phyloP scores from a whole-genome alignment of 495 filamentous ascomycete species.

The Talaromyces nanjingensis region DNA sequence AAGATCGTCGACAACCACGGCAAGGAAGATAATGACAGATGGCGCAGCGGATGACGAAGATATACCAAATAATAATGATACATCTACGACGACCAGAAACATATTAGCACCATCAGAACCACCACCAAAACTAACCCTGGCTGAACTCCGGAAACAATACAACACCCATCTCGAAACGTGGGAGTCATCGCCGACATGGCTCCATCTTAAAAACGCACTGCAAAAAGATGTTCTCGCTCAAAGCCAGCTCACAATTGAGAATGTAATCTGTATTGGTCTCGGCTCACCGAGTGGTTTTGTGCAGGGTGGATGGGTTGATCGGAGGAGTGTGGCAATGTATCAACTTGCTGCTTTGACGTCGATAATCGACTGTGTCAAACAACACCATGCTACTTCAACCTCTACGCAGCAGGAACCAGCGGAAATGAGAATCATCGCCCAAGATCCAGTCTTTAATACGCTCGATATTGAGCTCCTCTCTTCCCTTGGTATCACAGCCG shows the following conservation, averaged over 20 bases:
- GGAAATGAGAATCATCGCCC: constrained; percentile 38
- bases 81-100: not conserved
- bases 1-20: constrained; percentile 19
- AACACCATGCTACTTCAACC: not conserved
- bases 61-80: not conserved
- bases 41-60: constrained; percentile 6
- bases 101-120: constrained; percentile 23
- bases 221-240: not conserved
- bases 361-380: constrained; percentile 22
- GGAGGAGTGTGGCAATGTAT: constrained; percentile 35
- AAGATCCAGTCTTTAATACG: constrained; percentile 65
- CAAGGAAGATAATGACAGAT: constrained; percentile 1
- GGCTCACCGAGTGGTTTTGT: constrained; percentile 44
- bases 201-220: constrained; percentile 11
- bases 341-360: constrained; percentile 61
- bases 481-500: constrained; percentile 43
- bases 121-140: constrained; percentile 26
- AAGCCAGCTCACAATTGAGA: not conserved
- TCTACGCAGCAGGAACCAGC: not conserved
- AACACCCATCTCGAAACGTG: constrained; percentile 19
- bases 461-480: constrained; percentile 53
- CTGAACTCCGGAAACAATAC: constrained; percentile 32
- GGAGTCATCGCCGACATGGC: constrained; percentile 24
- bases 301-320: constrained; percentile 40
- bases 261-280: constrained; percentile 47